These are phyloP conservation scores for Salvia hispanica DNA, from an alignment of 257 asterid species.

Conservation along the genomic window DNA sequence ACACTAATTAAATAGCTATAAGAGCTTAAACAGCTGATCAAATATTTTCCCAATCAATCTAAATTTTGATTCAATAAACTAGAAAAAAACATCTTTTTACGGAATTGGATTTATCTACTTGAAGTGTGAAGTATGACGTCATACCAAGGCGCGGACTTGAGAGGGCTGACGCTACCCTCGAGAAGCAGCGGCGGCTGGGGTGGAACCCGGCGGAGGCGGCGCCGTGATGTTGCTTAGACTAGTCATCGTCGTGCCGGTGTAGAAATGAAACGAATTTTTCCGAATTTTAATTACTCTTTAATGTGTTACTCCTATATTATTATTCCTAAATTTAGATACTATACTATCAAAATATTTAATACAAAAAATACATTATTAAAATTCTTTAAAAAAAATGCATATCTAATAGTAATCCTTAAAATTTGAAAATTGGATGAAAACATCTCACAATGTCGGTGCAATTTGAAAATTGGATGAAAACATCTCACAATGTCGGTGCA, in stretches of 20 bases:
- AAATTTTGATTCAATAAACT: conserved; percentile 1
- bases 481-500: too few species aligned
- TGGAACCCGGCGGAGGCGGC: conserved; percentile 32
- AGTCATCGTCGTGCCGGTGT: conserved; percentile 30
- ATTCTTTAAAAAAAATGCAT: too few species aligned
- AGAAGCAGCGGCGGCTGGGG: conserved; percentile 16
- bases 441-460: too few species aligned
- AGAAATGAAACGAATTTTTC: background rate
- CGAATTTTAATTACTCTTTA: background rate
- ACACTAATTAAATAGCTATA: background rate
- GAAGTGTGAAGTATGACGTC: conserved; percentile 87
- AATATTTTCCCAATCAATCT: background rate
- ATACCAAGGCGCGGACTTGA: conserved; percentile 81
- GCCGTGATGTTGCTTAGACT: conserved; percentile 27
- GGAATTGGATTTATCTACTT: conserved; percentile 32
- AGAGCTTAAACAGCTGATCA: background rate
- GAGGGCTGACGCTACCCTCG: conserved; percentile 79
- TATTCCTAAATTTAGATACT: too few species aligned
- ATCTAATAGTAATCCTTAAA: too few species aligned
- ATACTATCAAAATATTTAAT: too few species aligned
- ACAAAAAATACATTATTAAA: too few species aligned
- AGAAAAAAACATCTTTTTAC: background rate
- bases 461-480: too few species aligned
- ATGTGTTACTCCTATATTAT: too few species aligned
- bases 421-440: too few species aligned